Evolutionary conservation across 2,329 filamentous ascomycete species (phyloP).

Genomic region (Cercospora janseana): DNA sequence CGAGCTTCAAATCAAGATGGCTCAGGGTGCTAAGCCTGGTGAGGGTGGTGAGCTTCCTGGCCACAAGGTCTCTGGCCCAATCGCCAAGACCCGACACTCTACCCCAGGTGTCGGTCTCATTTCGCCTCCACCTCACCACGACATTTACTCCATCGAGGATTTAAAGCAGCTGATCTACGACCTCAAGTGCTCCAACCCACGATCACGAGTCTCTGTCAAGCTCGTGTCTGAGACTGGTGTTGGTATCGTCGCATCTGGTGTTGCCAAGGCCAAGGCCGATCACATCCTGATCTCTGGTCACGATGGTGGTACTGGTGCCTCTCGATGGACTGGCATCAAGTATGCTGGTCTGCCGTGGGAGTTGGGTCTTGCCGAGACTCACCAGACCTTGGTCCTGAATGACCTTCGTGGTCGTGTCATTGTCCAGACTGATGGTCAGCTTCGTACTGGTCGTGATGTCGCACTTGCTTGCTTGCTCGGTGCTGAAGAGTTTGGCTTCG

Average conservation of each 20-base stretch:
- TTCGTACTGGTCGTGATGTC: constrained; percentile 88
- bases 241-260: constrained; percentile 94
- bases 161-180: constrained; percentile 97
- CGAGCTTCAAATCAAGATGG: constrained; percentile 99
- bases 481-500: constrained; percentile 98
- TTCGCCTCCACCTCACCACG: constrained; percentile 92
- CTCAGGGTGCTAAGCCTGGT: constrained; percentile 94
- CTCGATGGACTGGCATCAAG: constrained; percentile 97
- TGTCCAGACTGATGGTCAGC: constrained; percentile 92
- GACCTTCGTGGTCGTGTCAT: constrained; percentile 93
- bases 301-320: constrained; percentile 94
- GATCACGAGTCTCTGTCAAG: constrained; percentile 91
- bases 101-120: constrained; percentile 95
- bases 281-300: constrained; percentile 96
- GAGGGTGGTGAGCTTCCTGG: constrained; percentile 96
- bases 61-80: constrained; percentile 92
- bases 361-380: constrained; percentile 91
- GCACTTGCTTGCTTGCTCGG: constrained; percentile 92
- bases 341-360: constrained; percentile 97
- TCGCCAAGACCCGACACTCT: constrained; percentile 91
- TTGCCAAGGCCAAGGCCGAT: constrained; percentile 94
- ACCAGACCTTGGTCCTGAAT: constrained; percentile 93
- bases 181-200: constrained; percentile 91
- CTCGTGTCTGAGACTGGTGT: constrained; percentile 96
- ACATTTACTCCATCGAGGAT: constrained; percentile 98